Percentiles rank a stretch among this genome's conserved stretches.
phyloP scores from a whole-genome alignment of 805 yeast genomes.

The Candida ovalis region DNA sequence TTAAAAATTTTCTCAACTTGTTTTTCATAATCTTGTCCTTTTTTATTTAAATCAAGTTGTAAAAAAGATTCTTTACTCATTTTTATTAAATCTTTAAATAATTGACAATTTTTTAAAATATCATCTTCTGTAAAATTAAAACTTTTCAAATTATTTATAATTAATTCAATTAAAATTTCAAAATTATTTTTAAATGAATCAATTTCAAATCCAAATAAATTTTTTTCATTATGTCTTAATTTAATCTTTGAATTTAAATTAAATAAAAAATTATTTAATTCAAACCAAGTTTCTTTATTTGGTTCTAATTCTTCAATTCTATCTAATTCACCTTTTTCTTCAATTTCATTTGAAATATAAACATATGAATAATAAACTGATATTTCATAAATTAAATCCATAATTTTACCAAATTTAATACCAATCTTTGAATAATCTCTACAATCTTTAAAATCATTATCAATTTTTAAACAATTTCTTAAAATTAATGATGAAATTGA shows the following conservation, averaged over 20 bases:
- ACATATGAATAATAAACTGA: constrained; percentile 38
- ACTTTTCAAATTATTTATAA: constrained; percentile 8
- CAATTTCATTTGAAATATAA: constrained; percentile 32
- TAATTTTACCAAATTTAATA: constrained; percentile 40
- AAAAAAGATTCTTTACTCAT: constrained; percentile 22
- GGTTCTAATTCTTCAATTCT: constrained; percentile 35
- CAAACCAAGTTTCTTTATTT: constrained; percentile 39
- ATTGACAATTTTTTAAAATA: constrained; percentile 16
- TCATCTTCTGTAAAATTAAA: constrained; percentile 24
- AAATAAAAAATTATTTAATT: constrained; percentile 34
- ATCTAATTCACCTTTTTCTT: constrained; percentile 24
- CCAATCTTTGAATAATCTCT: constrained; percentile 51
- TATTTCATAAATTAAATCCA: constrained; percentile 39
- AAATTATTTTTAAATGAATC: constrained; percentile 19
- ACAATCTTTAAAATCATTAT: constrained; percentile 68
- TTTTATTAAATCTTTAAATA: constrained; percentile 19
- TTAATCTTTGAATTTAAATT: constrained; percentile 16
- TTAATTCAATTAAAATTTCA: constrained; percentile 23
- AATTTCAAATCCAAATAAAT: constrained; percentile 16
- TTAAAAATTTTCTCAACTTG: too few species aligned
- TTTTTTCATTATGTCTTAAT: constrained; percentile 16
- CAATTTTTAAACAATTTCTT: constrained; percentile 65
- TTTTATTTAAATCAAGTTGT: constrained; percentile 9
- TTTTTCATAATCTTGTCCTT: constrained; percentile 4
- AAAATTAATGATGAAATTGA: constrained; percentile 16